Percentiles rank a stretch among this genome's conserved stretches.
These are phyloP conservation scores for Nemania sp. DNA, from an alignment of 2,329 filamentous ascomycete species.

Conservation along the genomic window DNA sequence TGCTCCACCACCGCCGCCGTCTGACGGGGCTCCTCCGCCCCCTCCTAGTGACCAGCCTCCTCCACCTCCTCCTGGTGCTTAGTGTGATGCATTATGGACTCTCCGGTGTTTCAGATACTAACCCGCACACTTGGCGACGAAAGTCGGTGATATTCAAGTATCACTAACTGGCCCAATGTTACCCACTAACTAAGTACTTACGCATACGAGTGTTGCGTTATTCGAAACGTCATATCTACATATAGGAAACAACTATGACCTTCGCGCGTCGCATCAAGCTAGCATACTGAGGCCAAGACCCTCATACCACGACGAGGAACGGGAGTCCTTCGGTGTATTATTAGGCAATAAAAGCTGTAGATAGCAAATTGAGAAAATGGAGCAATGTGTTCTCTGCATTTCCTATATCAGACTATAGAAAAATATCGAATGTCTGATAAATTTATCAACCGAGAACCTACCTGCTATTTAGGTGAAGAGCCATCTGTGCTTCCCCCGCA, in stretches of 20 bases:
- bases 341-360: slow-evolving; percentile 26
- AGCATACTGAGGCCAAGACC: not conserved
- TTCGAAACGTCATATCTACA: slow-evolving; percentile 9
- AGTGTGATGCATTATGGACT: slow-evolving; percentile 30
- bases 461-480: too few species aligned
- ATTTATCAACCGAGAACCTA: too few species aligned
- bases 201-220: slow-evolving; percentile 15
- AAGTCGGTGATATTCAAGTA: slow-evolving; percentile 7
- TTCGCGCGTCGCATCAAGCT: not conserved
- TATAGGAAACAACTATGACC: slow-evolving; percentile 16
- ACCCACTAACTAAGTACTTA: slow-evolving; percentile 29
- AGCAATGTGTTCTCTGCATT: not conserved
- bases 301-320: slow-evolving; percentile 1
- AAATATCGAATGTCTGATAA: too few species aligned
- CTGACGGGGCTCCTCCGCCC: slow-evolving; percentile 65
- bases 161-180: slow-evolving; percentile 15
- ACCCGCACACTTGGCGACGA: slow-evolving; percentile 19
- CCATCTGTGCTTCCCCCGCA: too few species aligned
- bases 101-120: slow-evolving; percentile 33
- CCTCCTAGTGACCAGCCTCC: slow-evolving; percentile 63
- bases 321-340: slow-evolving; percentile 18
- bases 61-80: slow-evolving; percentile 61
- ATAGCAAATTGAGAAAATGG: slow-evolving; percentile 23
- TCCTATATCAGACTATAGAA: too few species aligned
- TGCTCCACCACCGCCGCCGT: slow-evolving; percentile 60